A percentile compares a stretch with the other conserved stretches of the same genome.
These are phyloP conservation scores for Lasiodiplodia hormozganensis DNA, from an alignment of 2,329 filamentous ascomycete species.

Conservation along the genomic window DNA sequence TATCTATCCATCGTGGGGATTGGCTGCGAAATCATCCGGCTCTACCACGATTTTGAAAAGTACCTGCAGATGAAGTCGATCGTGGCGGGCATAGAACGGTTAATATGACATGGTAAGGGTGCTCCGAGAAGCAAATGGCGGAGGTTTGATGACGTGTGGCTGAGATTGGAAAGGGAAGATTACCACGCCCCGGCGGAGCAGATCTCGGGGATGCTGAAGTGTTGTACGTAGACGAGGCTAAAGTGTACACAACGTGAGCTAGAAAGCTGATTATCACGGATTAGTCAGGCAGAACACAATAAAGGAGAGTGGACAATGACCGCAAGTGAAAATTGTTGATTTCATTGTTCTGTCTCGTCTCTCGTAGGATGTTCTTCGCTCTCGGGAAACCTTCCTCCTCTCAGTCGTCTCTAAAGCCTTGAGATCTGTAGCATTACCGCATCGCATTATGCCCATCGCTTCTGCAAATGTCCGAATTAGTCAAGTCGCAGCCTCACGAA, in stretches of 20 bases:
- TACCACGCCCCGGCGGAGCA: neutral
- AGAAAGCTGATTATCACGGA: too few relatives aligned
- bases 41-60: neutral
- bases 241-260: neutral
- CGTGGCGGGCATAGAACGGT: neutral
- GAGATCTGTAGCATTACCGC: neutral
- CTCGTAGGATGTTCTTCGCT: neutral
- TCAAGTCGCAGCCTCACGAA: neutral
- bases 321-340: neutral
- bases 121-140: neutral
- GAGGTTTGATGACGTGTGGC: neutral
- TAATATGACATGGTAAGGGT: too few relatives aligned
- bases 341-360: neutral
- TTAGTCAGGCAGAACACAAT: neutral
- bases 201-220: neutral
- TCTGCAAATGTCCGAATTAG: neutral
- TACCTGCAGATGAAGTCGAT: neutral
- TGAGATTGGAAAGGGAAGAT: neutral
- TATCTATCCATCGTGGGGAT: neutral
- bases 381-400: neutral
- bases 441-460: neutral
- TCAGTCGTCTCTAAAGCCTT: neutral
- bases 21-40: neutral
- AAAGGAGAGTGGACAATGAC: neutral
- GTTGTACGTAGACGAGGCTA: neutral